Evolutionary conservation across 345 rosid genomes (phyloP).

Genomic region (Turritis glabra): DNA sequence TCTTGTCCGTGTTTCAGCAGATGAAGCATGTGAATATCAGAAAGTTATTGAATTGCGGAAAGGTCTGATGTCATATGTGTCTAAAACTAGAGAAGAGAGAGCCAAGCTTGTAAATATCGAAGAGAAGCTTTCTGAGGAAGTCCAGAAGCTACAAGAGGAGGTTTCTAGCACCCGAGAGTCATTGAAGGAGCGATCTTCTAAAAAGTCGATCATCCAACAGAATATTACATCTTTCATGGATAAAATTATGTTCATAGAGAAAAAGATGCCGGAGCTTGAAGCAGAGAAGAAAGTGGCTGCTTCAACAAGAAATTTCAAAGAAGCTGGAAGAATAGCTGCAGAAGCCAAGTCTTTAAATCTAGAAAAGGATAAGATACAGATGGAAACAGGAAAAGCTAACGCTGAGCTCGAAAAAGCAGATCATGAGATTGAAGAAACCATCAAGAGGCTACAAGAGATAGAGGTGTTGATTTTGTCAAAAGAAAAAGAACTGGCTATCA

Average conservation of each 20-base stretch:
- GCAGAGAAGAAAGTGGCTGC: slow-evolving; percentile 91
- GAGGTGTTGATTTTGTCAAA: slow-evolving; percentile 60
- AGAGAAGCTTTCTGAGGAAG: slow-evolving; percentile 75
- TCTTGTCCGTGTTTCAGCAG: slow-evolving; percentile 55
- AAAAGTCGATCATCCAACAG: slow-evolving; percentile 83
- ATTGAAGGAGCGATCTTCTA: slow-evolving; percentile 73
- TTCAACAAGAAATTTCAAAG: slow-evolving; percentile 84
- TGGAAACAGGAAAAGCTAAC: slow-evolving; percentile 55
- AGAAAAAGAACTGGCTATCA: slow-evolving; percentile 73
- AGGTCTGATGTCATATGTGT: slow-evolving; percentile 52
- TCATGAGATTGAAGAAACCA: slow-evolving; percentile 58
- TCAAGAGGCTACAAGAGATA: slow-evolving; percentile 57
- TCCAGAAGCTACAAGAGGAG: slow-evolving; percentile 64
- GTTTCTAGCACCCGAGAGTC: slow-evolving; percentile 66
- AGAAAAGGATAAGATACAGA: slow-evolving; percentile 64
- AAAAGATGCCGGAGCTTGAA: slow-evolving; percentile 83
- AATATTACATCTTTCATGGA: slow-evolving; percentile 67
- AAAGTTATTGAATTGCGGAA: slow-evolving; percentile 59
- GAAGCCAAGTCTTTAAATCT: slow-evolving; percentile 75
- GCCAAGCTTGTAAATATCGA: slow-evolving; percentile 60
- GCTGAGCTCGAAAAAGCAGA: slow-evolving; percentile 58
- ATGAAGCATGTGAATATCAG: slow-evolving; percentile 62
- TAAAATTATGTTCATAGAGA: slow-evolving; percentile 68
- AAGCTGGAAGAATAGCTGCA: slow-evolving; percentile 88
- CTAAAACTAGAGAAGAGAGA: slow-evolving; percentile 67